Percentiles rank a stretch among this genome's conserved stretches.
phyloP scores from a whole-genome alignment of 306 rosid species.

The Canavalia ensiformis region DNA sequence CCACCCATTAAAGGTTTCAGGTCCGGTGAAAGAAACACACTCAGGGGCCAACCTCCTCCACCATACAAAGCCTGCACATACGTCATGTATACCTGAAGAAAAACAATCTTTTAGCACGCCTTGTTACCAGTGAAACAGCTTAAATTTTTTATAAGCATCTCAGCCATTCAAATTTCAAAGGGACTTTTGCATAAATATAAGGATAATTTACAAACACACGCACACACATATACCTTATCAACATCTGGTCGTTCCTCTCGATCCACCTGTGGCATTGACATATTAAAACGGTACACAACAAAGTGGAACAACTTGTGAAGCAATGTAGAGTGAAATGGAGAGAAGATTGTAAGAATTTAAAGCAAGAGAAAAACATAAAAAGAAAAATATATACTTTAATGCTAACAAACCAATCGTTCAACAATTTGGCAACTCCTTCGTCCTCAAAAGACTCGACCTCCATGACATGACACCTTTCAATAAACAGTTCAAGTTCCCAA shows the following conservation, averaged over 20 bases:
- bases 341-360: conserved; percentile 34
- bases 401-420: conserved; percentile 92
- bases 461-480: conserved; percentile 94
- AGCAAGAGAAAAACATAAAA: conserved; percentile 22
- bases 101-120: conserved; percentile 38
- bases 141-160: conserved; percentile 28
- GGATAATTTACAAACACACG: neutral
- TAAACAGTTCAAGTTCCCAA: conserved; percentile 41
- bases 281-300: conserved; percentile 46
- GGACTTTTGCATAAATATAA: neutral
- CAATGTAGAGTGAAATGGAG: conserved; percentile 24
- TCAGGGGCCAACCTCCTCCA: conserved; percentile 99
- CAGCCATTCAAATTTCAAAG: conserved; percentile 34
- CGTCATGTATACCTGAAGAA: conserved; percentile 90
- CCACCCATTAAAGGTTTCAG: conserved; percentile 99
- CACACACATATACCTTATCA: conserved; percentile 72
- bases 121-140: conserved; percentile 25
- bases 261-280: conserved; percentile 76
- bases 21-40: conserved; percentile 90
- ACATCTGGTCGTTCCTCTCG: conserved; percentile 98
- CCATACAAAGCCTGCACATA: conserved; percentile 97
- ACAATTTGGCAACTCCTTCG: conserved; percentile 75
- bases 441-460: conserved; percentile 97
- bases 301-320: conserved; percentile 16
- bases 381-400: conserved; percentile 67